Evolutionary conservation across 1,284 basidiomycete genomes (phyloP), one percentile per base, ranked within the genome.

Genomic region (Tranzscheliella williamsii): DNA sequence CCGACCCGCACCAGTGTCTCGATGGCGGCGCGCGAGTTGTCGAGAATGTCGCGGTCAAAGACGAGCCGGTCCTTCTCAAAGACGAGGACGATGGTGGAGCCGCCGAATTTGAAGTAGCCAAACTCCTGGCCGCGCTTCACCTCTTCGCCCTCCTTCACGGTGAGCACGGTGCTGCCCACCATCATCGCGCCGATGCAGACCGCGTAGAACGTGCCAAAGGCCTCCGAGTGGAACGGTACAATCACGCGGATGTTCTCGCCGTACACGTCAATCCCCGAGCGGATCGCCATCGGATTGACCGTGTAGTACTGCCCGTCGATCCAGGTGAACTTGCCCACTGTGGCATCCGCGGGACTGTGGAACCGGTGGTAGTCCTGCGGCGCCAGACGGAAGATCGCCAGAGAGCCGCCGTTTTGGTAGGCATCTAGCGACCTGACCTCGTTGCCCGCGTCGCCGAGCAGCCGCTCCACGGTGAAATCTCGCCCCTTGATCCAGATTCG

Each of bases 401-500:
- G 67, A 9, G 84, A 81, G 89, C 73, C 85, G 4, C 92, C 93
- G 12, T 88, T 87, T 4, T 82, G 79, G 73, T 88, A 96, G 26
- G 82, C 82, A 2, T 86, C 84, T 1, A 83, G 83, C 5, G 42
- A n/a, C 18, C 16, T 1, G 1, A 30, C 13, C 0, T 31, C 15
- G 49, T 84, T 29, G 6, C 22, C 47, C 4, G 56, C 62, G 7
- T 80, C 80, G 0, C 93, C 93, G 0, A 98, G 83, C 30, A 98
- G 81, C 2, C 86, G 83, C 1, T 80, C 82, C 2, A 97, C 83
- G 0, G 85, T 87, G 74, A 97, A 97, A 66, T 95, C 91, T 20
- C 91, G 85, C 0, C 94, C 95, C 75, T 98, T 98, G 80, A 98
- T 95, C 94, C 95, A 98, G 4, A 98, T 80, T 18, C 82, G 81